Conservation (phyloP, 140 eudicot species). For the Oenanthe javanica region DNA sequence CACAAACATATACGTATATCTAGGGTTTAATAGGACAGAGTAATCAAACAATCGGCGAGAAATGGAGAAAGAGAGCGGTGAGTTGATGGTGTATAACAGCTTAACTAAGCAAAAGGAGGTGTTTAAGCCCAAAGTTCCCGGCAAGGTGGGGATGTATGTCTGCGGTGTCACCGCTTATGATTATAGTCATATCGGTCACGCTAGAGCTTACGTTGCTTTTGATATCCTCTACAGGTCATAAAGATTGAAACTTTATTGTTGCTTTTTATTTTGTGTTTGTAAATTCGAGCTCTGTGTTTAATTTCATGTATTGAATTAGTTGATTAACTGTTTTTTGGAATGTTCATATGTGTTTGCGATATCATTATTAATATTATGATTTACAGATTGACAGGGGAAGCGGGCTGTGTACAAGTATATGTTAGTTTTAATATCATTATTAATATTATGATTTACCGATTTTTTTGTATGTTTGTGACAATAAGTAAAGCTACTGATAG, state of each 20-base stretch:
- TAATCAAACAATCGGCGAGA: background rate
- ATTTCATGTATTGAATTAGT: background rate
- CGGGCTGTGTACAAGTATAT: background rate
- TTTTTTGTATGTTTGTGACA: background rate
- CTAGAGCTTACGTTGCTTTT: constrained; percentile 93
- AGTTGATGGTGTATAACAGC: constrained; percentile 34
- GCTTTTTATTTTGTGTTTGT: background rate
- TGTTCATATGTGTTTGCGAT: background rate
- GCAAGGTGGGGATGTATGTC: constrained; percentile 76
- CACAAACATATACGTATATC: background rate
- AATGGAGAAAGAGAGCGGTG: background rate
- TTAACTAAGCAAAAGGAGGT: constrained; percentile 71
- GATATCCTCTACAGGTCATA: constrained; percentile 62
- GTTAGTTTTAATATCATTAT: background rate
- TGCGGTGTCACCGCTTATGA: constrained; percentile 89
- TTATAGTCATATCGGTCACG: constrained; percentile 82
- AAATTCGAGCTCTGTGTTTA: background rate
- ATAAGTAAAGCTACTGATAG: background rate
- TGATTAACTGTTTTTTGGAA: background rate
- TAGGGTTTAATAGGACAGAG: background rate
- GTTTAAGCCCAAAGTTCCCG: constrained; percentile 49
- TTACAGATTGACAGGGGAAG: background rate
- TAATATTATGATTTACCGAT: background rate
- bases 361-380: too few species aligned
- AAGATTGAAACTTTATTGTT: background rate